Base-by-base conservation (phyloP, 495 filamentous ascomycete genomes). In the Chaetomium cochliodes region DNA sequence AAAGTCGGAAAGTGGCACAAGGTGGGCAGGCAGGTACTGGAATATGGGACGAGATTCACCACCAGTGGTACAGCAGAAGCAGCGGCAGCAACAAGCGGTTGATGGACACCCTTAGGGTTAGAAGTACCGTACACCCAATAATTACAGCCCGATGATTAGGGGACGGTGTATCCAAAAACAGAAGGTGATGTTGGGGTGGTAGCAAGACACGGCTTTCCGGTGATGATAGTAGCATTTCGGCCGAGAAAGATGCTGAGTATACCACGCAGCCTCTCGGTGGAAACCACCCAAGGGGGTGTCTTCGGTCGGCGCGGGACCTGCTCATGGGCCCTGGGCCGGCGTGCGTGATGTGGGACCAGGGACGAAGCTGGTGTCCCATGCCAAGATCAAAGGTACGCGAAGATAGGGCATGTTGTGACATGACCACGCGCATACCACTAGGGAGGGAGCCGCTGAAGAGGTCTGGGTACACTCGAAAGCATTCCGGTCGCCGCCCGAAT, bases 361-460 rank as follows among this genome's bases (percentile, higher is more conserved):
- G 52, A 56, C n/a, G 60, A 62, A 62, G 50, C 23, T 47, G 13
- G 51, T 54, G 60, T 47, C 23, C 28, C 37, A 25, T 55, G 23
- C 51, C 22, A 28, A 53, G 59, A 25, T 28, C 16, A 33, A 0
- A 28, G 20, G 59, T 7, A 18, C 37, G 33, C 50, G 49, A 62
- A 22, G n/a, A n/a, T 26, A 15, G 39, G 25, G 46, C 7, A 47
- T 46, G 60, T 4, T 13, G 39, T 47, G 60, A n/a, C 60, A 54
- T 63, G 52, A 39, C 51, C 51, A 49, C 52, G 59, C 30, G 47
- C 37, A 42, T 52, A 7, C 44, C 30, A 49, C 20, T 42, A 5
- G n/a, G 20, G 47, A 61, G 42, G 49, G 58, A 26, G 15, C 12
- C 25, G 20, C 16, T 28, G 37, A 28, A 37, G 37, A 20, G 39